Conservation (phyloP, 257 asterid species). For the Solanum pinnatisectum region DNA sequence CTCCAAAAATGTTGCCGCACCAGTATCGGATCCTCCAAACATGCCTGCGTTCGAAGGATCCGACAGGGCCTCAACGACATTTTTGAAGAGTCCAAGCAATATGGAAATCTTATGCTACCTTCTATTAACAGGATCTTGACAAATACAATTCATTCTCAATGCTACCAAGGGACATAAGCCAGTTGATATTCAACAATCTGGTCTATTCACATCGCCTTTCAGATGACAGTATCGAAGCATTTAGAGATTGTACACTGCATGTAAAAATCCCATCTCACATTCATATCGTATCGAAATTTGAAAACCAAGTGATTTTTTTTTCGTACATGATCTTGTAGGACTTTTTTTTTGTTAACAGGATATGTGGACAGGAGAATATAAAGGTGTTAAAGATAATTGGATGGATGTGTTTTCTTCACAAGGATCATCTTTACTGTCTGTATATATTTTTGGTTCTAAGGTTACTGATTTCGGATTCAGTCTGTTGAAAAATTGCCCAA, state of each 20-base stretch:
- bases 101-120: neutral
- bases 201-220: slow-evolving; percentile 55
- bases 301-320: neutral
- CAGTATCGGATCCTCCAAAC: neutral
- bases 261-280: slow-evolving; percentile 13
- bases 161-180: slow-evolving; percentile 86
- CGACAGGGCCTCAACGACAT: accelerated
- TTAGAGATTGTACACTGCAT: slow-evolving; percentile 91
- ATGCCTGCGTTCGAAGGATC: neutral
- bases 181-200: slow-evolving; percentile 73
- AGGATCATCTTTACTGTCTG: slow-evolving; percentile 68
- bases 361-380: slow-evolving; percentile 66
- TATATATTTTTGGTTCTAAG: slow-evolving; percentile 71
- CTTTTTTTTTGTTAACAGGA: slow-evolving; percentile 38
- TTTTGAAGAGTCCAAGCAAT: neutral
- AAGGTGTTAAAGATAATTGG: slow-evolving; percentile 65
- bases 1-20: neutral
- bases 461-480: slow-evolving; percentile 63
- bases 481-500: slow-evolving; percentile 49
- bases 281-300: neutral
- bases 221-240: slow-evolving; percentile 52
- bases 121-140: slow-evolving; percentile 45
- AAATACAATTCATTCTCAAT: slow-evolving; percentile 49
- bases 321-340: neutral
- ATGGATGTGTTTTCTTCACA: slow-evolving; percentile 80